Conservation (phyloP, 169 alveolate genomes). For the Cyclospora cayetanensis region DNA sequence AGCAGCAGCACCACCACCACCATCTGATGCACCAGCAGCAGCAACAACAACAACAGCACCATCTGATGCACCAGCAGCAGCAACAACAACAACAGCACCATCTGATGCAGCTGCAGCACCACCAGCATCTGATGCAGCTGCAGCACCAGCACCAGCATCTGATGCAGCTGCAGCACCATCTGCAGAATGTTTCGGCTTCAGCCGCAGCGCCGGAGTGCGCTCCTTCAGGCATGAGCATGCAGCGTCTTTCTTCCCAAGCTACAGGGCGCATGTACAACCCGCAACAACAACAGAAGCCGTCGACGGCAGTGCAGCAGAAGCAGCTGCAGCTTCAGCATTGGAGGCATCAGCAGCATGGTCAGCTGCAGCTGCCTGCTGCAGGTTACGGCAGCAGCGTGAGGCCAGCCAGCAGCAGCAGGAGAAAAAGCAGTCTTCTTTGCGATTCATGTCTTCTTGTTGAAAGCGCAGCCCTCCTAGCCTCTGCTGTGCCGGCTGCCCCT, state of each 20-base stretch:
- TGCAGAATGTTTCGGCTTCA: too few species aligned
- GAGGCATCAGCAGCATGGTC: too few species aligned
- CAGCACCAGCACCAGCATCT: neutral
- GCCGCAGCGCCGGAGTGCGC: too few species aligned
- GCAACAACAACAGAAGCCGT: neutral
- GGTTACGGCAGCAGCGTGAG: slow-evolving; percentile 19
- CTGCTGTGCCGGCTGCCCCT: neutral
- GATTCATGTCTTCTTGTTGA: slow-evolving; percentile 1
- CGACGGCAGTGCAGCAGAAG: neutral
- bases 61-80: too few species aligned
- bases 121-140: neutral
- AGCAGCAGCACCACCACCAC: too few species aligned
- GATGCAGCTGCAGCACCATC: neutral
- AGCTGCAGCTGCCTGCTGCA: neutral
- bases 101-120: too few species aligned
- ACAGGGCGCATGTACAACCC: neutral
- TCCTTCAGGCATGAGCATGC: neutral
- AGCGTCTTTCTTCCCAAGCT: neutral
- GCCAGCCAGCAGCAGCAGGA: neutral
- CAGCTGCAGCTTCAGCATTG: neutral
- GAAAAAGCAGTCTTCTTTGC: slow-evolving; percentile 10
- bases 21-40: too few species aligned
- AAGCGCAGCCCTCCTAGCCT: slow-evolving; percentile 30
- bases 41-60: slow-evolving; percentile 31
- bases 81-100: neutral